Evolutionary conservation across 1,139 yeast species (phyloP), one percentile per base, ranked within the genome.

Genomic region (Meyerozyma carpophila): DNA sequence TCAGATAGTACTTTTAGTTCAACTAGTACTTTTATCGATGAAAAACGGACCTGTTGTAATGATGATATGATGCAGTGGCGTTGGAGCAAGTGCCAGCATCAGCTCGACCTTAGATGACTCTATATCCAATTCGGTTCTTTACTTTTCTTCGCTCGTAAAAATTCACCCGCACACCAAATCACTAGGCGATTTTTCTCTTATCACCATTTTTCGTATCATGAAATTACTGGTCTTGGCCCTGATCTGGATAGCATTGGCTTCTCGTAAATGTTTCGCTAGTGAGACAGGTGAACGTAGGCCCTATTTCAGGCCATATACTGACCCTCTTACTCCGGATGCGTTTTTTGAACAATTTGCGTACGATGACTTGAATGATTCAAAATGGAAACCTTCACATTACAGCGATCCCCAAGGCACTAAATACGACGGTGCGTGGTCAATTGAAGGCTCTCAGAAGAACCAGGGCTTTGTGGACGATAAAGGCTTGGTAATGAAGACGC

Each of bases 401-500:
- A 69, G 69, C 56, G 81, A 77, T 57, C 74, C 71, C 47, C 72
- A 73, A 49, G 76, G 71, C 48, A 73, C 77, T 50, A 61, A 79
- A 5, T 87, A 85, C 59, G 72, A 62, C 16, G 96, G 96, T 13
- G 64, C 77, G 57, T 89, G 96, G 96, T 65, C 66, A 5, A 71
- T 88, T 43, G 89, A 82, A 58, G 66, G 83, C 5, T 49, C 73
- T 1, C 48, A 53, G 2, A 72, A 70, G 28, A 70, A 75, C 52
- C 80, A 82, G 1, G 93, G 85, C 0, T 77, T 79, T 53, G 59
- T 57, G 14, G 75, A 76, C 44, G 95, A 88, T 62, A 72, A 72
- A 47, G 96, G 95, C 3, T 74, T 89, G 46, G 93, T 86, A 11
- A 75, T 84, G 62, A 84, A 83, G 59, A 68, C 84, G 10, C 81